Evolutionary conservation across 1,284 basidiomycete species (phyloP).

Genomic region (Ganoderma resinaceum): DNA sequence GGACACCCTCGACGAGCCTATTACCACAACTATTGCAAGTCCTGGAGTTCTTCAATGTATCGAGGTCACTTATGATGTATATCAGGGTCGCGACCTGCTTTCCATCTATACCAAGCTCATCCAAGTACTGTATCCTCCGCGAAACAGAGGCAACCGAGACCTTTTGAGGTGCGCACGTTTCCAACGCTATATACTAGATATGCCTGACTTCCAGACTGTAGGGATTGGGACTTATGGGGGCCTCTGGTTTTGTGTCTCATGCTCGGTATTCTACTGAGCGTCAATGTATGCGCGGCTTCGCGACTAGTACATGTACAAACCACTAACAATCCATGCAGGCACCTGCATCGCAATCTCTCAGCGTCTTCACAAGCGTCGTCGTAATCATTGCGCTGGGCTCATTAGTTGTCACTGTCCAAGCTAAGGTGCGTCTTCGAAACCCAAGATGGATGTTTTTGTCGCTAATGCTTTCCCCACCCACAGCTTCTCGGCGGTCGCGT

Average conservation of each 20-base stretch:
- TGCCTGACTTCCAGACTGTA: conserved; percentile 36
- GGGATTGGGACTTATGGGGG: conserved; percentile 98
- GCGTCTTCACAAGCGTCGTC: conserved; percentile 91
- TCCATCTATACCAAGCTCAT: conserved; percentile 93
- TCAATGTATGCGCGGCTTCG: conserved; percentile 68
- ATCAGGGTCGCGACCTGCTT: conserved; percentile 82
- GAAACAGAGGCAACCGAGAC: conserved; percentile 73
- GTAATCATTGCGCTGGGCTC: conserved; percentile 91
- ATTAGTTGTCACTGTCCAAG: conserved; percentile 90
- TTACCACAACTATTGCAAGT: conserved; percentile 87
- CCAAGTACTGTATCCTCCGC: conserved; percentile 90
- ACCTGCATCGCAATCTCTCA: conserved; percentile 81
- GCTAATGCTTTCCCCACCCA: conserved; percentile 14
- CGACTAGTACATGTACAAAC: neutral
- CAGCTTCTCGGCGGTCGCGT: conserved; percentile 93
- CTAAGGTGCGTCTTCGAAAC: conserved; percentile 62
- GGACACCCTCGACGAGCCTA: conserved; percentile 92
- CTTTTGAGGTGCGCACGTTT: conserved; percentile 66
- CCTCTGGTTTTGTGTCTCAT: conserved; percentile 87
- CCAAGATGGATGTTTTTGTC: neutral
- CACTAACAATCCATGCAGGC: conserved; percentile 60
- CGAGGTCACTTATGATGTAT: neutral
- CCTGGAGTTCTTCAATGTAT: neutral
- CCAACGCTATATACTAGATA: neutral
- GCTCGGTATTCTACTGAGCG: conserved; percentile 87